Percentiles rank a stretch among this genome's conserved stretches.
These are phyloP conservation scores for Rhypophila decipiens DNA, from an alignment of 495 filamentous ascomycete species.

Conservation along the genomic window DNA sequence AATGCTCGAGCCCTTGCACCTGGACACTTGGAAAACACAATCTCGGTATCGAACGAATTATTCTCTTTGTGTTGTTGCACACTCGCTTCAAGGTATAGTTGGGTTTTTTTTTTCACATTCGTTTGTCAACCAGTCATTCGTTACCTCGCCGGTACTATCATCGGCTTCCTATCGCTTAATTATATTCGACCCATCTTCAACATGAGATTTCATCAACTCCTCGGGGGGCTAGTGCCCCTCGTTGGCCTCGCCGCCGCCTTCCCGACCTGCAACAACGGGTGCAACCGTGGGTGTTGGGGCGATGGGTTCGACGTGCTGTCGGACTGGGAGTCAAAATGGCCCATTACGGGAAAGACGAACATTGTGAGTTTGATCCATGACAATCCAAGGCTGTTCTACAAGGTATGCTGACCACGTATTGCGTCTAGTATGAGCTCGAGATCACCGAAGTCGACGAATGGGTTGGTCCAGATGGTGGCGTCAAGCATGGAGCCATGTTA, in stretches of 20 bases:
- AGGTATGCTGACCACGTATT: neutral
- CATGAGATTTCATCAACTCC: neutral
- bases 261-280: neutral
- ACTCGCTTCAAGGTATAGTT: too few relatives aligned
- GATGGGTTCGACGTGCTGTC: neutral
- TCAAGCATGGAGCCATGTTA: conserved; percentile 4
- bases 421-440: neutral
- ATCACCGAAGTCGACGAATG: neutral
- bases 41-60: too few relatives aligned
- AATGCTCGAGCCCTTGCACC: too few relatives aligned
- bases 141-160: neutral
- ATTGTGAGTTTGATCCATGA: neutral
- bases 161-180: neutral
- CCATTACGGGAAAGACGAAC: neutral
- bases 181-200: too few relatives aligned
- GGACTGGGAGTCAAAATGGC: conserved; percentile 1
- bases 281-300: neutral
- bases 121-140: neutral
- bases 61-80: too few relatives aligned
- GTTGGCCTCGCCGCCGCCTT: neutral
- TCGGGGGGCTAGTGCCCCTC: neutral
- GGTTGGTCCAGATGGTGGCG: neutral
- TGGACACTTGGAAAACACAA: too few relatives aligned
- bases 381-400: neutral
- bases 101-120: too few relatives aligned